Evolutionary conservation across 176 grass and related monocot genomes (phyloP).

Genomic region (Pharus latifolius): DNA sequence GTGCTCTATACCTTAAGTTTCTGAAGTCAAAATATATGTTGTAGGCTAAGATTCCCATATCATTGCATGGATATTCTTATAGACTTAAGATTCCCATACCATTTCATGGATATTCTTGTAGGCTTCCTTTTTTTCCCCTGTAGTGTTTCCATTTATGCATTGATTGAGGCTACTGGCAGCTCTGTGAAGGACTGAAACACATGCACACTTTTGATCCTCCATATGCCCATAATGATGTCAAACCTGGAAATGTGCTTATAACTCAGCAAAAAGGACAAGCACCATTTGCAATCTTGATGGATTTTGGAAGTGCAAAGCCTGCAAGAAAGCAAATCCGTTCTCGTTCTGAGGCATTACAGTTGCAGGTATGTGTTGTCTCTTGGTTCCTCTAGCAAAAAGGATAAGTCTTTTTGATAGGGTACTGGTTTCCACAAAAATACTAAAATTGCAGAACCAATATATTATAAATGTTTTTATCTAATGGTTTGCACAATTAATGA

Average conservation of each 20-base stretch:
- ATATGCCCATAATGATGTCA: conserved; percentile 96
- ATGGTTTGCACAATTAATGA: no score
- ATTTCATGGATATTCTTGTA: neutral
- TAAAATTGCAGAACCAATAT: neutral
- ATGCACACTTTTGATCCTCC: conserved; percentile 91
- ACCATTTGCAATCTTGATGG: conserved; percentile 83
- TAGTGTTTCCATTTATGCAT: no score
- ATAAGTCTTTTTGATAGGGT: no score
- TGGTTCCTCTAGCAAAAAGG: no score
- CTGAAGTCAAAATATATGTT: neutral
- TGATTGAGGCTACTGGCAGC: conserved; percentile 31
- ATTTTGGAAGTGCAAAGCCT: conserved; percentile 85
- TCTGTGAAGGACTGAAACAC: conserved; percentile 88
- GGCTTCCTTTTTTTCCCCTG: neutral
- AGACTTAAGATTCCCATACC: neutral
- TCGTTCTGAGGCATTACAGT: conserved; percentile 69
- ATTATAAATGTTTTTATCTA: no score
- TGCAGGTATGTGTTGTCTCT: conserved; percentile 81
- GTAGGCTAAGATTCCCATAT: no score
- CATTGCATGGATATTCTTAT: no score
- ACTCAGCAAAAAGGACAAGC: conserved; percentile 56
- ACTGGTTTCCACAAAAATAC: neutral
- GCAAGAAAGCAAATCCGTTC: conserved; percentile 79
- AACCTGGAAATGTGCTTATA: conserved; percentile 89
- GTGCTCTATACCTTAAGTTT: neutral